Conservation (phyloP, 257 asterid genomes). For the Petunia axillaris region DNA sequence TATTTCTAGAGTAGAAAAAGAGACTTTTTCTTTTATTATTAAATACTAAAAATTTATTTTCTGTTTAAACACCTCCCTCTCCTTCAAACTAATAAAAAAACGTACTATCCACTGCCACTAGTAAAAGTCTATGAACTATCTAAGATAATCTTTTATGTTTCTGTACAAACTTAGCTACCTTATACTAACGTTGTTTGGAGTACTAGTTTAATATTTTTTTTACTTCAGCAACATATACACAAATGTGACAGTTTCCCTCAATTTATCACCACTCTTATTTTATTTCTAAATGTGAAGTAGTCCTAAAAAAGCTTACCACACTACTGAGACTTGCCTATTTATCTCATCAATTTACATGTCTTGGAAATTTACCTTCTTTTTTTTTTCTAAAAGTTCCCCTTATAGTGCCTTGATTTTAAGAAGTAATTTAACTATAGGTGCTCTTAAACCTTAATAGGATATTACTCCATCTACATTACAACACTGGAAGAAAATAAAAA, state of each 20-base stretch:
- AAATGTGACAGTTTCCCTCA: neutral
- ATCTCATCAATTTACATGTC: no score
- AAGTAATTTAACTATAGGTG: no score
- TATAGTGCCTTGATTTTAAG: no score
- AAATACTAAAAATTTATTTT: neutral
- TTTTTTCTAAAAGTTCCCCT: no score
- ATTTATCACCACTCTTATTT: neutral
- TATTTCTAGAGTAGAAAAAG: neutral
- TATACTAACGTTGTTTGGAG: neutral
- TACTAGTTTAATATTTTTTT: neutral
- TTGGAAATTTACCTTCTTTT: no score
- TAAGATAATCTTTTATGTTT: neutral
- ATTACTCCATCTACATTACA: no score
- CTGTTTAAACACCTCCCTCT: neutral
- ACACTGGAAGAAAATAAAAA: no score
- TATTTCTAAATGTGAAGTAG: neutral
- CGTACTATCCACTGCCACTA: neutral
- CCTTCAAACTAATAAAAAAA: neutral
- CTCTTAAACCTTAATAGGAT: no score
- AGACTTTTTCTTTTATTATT: neutral
- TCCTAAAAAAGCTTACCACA: no score
- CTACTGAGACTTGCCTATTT: no score
- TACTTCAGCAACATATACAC: neutral
- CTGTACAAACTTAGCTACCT: neutral
- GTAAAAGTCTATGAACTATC: neutral